phyloP scores from a whole-genome alignment of 2,329 filamentous ascomycete genomes.

The Diplodia intermedia region DNA sequence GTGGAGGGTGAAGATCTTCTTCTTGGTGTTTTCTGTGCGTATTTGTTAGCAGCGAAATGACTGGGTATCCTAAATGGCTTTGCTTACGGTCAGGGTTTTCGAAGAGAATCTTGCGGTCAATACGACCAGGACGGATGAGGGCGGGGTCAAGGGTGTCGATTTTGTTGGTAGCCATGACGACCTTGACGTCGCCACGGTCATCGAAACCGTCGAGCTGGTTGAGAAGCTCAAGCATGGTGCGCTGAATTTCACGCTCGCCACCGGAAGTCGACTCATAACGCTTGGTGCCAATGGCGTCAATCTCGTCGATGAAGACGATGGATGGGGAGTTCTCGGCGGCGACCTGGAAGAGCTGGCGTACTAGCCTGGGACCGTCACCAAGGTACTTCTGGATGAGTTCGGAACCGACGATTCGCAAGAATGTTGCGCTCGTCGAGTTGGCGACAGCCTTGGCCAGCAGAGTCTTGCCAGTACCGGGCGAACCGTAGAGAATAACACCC shows the following conservation, averaged over 20 bases:
- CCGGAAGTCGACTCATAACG: slow-evolving; percentile 97
- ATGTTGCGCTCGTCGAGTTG: slow-evolving; percentile 98
- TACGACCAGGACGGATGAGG: slow-evolving; percentile 94
- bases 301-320: slow-evolving; percentile 99
- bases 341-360: slow-evolving; percentile 91
- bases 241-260: slow-evolving; percentile 95
- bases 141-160: slow-evolving; percentile 97
- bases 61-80: not conserved
- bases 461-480: slow-evolving; percentile 95
- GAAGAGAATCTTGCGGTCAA: slow-evolving; percentile 94
- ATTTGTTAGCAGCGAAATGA: slow-evolving; percentile 61
- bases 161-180: slow-evolving; percentile 99
- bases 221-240: slow-evolving; percentile 96
- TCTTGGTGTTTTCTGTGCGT: slow-evolving; percentile 81
- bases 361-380: slow-evolving; percentile 91
- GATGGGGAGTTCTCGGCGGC: slow-evolving; percentile 95
- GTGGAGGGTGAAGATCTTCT: slow-evolving; percentile 98
- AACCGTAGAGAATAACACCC: slow-evolving; percentile 98
- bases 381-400: slow-evolving; percentile 99
- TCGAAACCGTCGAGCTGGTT: slow-evolving; percentile 99
- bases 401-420: slow-evolving; percentile 94
- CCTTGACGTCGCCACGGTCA: slow-evolving; percentile 97
- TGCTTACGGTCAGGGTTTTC: slow-evolving; percentile 72
- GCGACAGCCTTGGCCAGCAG: slow-evolving; percentile 95
- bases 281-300: slow-evolving; percentile 98